phyloP scores from a whole-genome alignment of 2,329 filamentous ascomycete species.

The Cordyceps pruinosa region DNA sequence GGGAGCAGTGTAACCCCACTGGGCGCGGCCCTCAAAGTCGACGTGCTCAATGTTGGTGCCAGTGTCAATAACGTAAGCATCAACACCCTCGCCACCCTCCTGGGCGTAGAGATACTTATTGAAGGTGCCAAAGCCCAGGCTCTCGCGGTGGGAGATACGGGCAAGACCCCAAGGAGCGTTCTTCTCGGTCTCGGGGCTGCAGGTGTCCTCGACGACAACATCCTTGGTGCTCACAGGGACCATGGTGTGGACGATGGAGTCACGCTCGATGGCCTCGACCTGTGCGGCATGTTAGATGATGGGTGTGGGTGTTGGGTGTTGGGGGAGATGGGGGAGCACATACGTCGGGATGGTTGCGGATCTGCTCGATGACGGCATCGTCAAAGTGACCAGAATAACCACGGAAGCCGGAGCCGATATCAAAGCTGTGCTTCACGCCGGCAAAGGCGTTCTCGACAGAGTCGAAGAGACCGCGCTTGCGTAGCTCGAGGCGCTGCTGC shows the following conservation, averaged over 20 bases:
- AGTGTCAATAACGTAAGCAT: slow-evolving; percentile 98
- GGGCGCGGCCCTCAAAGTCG: slow-evolving; percentile 92
- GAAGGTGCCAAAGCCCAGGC: slow-evolving; percentile 82
- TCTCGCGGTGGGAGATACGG: slow-evolving; percentile 90
- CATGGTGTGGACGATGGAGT: slow-evolving; percentile 85
- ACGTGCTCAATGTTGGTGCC: slow-evolving; percentile 91
- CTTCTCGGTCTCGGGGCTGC: slow-evolving; percentile 66
- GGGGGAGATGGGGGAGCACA: slow-evolving; percentile 40
- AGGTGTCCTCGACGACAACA: slow-evolving; percentile 31
- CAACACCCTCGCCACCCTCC: slow-evolving; percentile 91
- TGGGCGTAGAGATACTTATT: slow-evolving; percentile 96
- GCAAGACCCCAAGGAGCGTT: slow-evolving; percentile 98
- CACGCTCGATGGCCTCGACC: slow-evolving; percentile 95
- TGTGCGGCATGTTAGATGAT: slow-evolving; percentile 32
- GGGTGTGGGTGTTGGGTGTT: no score
- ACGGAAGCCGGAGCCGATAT: slow-evolving; percentile 75
- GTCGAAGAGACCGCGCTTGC: slow-evolving; percentile 75
- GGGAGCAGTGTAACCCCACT: slow-evolving; percentile 97
- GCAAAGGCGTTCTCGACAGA: slow-evolving; percentile 63
- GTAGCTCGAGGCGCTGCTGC: slow-evolving; percentile 72
- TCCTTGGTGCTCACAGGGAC: slow-evolving; percentile 37
- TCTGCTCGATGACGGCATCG: slow-evolving; percentile 84
- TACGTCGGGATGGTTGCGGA: slow-evolving; percentile 93
- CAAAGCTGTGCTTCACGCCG: slow-evolving; percentile 94
- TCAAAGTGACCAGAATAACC: slow-evolving; percentile 97